Conservation (phyloP, 768 basidiomycete species). For the Pholiota microspora region DNA sequence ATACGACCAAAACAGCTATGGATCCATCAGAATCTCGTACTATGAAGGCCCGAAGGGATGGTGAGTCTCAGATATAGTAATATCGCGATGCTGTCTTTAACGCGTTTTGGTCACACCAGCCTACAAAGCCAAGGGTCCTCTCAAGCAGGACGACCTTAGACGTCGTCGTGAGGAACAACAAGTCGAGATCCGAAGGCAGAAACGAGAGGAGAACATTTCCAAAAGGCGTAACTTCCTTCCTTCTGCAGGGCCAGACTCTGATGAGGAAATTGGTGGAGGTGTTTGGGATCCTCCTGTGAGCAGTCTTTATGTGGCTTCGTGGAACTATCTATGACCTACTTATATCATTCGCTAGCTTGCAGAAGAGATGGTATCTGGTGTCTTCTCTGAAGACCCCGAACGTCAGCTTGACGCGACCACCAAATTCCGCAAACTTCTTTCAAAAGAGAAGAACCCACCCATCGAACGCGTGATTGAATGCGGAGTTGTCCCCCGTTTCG, state of each 20-base stretch:
- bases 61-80: conserved; percentile 37
- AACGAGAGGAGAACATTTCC: conserved; percentile 97
- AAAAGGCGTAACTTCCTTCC: conserved; percentile 95
- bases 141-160: conserved; percentile 91
- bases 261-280: conserved; percentile 78
- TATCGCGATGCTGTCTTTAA: conserved; percentile 32
- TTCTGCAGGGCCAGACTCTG: conserved; percentile 73
- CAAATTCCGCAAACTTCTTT: conserved; percentile 96
- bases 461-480: conserved; percentile 98
- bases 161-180: conserved; percentile 98
- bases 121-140: conserved; percentile 88
- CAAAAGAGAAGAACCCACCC: conserved; percentile 99
- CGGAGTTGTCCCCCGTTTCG: conserved; percentile 95
- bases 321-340: conserved; percentile 12
- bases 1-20: conserved; percentile 13
- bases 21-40: conserved; percentile 1
- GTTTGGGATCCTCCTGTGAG: conserved; percentile 79
- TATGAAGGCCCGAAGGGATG: conserved; percentile 66
- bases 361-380: conserved; percentile 90
- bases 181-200: conserved; percentile 97
- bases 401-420: conserved; percentile 96
- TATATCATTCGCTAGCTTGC: conserved; percentile 51
- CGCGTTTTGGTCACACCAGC: conserved; percentile 47
- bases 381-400: conserved; percentile 90
- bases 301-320: conserved; percentile 12